Evolutionary conservation across 2,329 filamentous ascomycete species (phyloP), one percentile per base, ranked within the genome.

Genomic region (Rutstroemia sp.): DNA sequence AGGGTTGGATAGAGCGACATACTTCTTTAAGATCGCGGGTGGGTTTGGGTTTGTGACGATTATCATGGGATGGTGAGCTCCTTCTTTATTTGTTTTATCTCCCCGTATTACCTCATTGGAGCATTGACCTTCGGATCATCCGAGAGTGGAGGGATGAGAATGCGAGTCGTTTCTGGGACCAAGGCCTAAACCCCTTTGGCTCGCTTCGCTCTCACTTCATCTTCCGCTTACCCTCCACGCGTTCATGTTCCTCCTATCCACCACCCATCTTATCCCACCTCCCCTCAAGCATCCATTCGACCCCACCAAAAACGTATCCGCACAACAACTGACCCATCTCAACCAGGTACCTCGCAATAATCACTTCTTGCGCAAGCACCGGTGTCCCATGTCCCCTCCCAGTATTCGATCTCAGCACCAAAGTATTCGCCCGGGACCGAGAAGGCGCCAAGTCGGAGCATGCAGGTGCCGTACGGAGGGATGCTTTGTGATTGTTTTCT

Each of bases 331-430:
- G 34, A 49, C 19, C 3, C 1, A 42, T 7, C 5, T 9, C 27
- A 3, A 12, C 16, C 25, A 54, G 52, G 45, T 61, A 59, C 34
- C 27, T 59, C 21, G 59, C 58, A 16, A 52, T 59, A 6, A 56
- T 59, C 38, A 56, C 55, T 3, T 52, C 45, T 6, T 61, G 59
- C 45, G 58, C 58, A 10, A 50, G 57, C 18, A 61, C 59, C 16
- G 58, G 58, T 12, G 48, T 61, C 7, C 59, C 59, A 7, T 61
- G 59, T 41, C 59, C 58, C 12, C 52, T 61, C 10, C 59, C 59
- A 5, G 25, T 59, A 41, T 59, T 59, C 9, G 58, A 61, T 49
- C 50, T 59, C 16, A 52, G 46, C 19, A 27, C 51, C 6, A 53
- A 38, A 9, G 48, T 59, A 7, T 59, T 57, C 38, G 18, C 53